Conservation (phyloP, 2,329 filamentous ascomycete genomes). For the Neofusicoccum sp. region DNA sequence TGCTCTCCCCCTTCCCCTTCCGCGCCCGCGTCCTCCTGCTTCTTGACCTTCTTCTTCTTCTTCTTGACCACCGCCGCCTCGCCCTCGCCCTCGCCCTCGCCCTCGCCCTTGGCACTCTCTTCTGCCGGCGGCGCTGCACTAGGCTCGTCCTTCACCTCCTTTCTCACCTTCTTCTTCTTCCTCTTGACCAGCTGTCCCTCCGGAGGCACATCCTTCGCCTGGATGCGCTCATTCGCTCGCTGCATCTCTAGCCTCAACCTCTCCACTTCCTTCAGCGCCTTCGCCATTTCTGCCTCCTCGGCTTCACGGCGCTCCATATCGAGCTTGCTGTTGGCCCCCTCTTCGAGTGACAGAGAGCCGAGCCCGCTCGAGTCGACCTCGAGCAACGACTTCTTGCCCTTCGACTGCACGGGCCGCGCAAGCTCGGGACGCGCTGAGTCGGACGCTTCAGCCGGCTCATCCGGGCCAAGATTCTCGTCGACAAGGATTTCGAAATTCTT, state of each 20-base stretch:
- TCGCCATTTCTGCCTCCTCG: constrained; percentile 85
- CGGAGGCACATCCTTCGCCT: constrained; percentile 65
- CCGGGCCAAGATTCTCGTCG: constrained; percentile 48
- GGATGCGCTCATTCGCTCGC: constrained; percentile 70
- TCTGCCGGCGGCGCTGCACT: constrained; percentile 1
- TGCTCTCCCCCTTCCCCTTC: constrained; percentile 22
- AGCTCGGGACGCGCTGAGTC: constrained; percentile 31
- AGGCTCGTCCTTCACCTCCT: constrained; percentile 51
- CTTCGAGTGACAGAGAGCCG: constrained; percentile 67
- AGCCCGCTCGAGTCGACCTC: constrained; percentile 86
- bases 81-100: constrained; percentile 9
- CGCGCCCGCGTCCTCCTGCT: constrained; percentile 20
- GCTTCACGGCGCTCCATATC: constrained; percentile 67
- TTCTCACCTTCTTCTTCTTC: constrained; percentile 60
- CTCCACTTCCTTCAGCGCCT: constrained; percentile 87
- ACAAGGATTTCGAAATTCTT: constrained; percentile 46
- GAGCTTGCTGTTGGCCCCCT: constrained; percentile 40
- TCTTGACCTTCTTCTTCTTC: constrained; percentile 44
- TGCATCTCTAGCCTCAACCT: constrained; percentile 85
- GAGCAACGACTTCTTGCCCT: constrained; percentile 65
- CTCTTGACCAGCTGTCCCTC: constrained; percentile 64
- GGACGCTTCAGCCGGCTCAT: constrained; percentile 24
- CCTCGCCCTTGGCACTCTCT: constrained; percentile 20
- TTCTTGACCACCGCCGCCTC: constrained; percentile 27
- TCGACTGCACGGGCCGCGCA: constrained; percentile 27